Conservation (phyloP, 306 rosid genomes). For the Sesbania bispinosa region DNA sequence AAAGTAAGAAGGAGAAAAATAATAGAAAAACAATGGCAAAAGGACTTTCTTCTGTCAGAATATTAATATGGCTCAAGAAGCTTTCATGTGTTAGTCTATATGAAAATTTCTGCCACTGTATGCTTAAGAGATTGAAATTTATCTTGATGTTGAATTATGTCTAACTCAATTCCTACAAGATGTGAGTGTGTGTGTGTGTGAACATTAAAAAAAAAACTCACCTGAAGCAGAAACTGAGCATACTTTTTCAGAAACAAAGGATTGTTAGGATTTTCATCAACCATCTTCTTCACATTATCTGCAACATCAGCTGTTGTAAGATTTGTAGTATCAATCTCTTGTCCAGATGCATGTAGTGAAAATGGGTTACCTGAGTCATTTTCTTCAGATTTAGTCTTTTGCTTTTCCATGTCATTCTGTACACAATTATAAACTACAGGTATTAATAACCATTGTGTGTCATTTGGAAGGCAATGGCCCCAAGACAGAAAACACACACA, state of each 20-base stretch:
- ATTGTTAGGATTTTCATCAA: conserved; percentile 53
- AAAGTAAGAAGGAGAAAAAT: conserved; percentile 7
- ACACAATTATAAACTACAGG: conserved; percentile 21
- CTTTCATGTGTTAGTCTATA: neutral
- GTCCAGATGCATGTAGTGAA: conserved; percentile 3
- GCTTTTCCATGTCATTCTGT: conserved; percentile 43
- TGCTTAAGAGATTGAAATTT: neutral
- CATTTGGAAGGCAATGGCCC: neutral
- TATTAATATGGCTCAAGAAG: neutral
- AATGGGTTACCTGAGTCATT: neutral
- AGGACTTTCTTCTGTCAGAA: neutral
- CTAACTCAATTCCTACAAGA: neutral
- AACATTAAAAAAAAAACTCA: conserved; percentile 25
- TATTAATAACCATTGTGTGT: neutral
- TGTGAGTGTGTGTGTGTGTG: neutral
- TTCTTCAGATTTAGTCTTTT: conserved; percentile 18
- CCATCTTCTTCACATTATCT: conserved; percentile 51
- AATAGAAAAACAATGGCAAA: neutral
- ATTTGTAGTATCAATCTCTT: conserved; percentile 28
- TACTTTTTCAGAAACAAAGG: conserved; percentile 65
- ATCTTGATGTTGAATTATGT: conserved; percentile 9
- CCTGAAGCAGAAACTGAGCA: conserved; percentile 72
- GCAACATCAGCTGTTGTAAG: conserved; percentile 25
- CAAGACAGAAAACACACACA: neutral
- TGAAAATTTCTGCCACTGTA: neutral